Percentiles rank a stretch among this genome's conserved stretches.
phyloP scores from a whole-genome alignment of 148 eudicot species.

The Cornus controversa region DNA sequence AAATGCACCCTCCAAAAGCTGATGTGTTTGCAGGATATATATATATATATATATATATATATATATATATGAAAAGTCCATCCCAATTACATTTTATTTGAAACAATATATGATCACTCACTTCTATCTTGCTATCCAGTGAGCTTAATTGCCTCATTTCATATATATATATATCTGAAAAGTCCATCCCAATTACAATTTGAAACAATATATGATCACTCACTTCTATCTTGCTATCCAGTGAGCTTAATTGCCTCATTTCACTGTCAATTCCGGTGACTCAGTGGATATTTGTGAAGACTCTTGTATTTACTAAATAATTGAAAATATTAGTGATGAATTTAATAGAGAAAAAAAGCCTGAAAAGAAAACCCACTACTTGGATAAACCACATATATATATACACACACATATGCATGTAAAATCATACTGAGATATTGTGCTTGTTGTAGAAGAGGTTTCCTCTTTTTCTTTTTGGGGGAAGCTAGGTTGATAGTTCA shows the following conservation, averaged over 20 bases:
- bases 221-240: slow-evolving; percentile 3
- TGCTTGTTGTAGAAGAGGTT: too few relatives aligned
- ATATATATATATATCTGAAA: slow-evolving; percentile 5
- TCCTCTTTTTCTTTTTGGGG: too few relatives aligned
- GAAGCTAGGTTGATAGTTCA: too few relatives aligned
- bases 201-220: slow-evolving; percentile 1
- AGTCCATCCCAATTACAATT: slow-evolving; percentile 22
- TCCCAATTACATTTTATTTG: slow-evolving; percentile 18
- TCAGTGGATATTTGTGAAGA: slow-evolving; percentile 6
- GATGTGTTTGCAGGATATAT: slow-evolving; percentile 22
- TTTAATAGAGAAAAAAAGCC: slow-evolving; percentile 23
- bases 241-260: not conserved
- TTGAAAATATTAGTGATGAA: not conserved
- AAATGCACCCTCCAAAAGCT: slow-evolving; percentile 40
- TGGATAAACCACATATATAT: slow-evolving; percentile 5
- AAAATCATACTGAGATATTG: too few relatives aligned
- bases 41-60: too few relatives aligned
- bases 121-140: slow-evolving; percentile 1
- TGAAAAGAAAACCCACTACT: slow-evolving; percentile 29
- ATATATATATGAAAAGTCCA: slow-evolving; percentile 16
- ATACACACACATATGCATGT: not conserved
- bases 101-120: slow-evolving; percentile 4
- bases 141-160: not conserved
- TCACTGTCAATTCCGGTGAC: not conserved
- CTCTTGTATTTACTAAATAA: not conserved